Percentiles rank a stretch among this genome's conserved stretches.
These are phyloP conservation scores for Starmerella bombicola DNA, from an alignment of 805 yeast species.

Conservation along the genomic window DNA sequence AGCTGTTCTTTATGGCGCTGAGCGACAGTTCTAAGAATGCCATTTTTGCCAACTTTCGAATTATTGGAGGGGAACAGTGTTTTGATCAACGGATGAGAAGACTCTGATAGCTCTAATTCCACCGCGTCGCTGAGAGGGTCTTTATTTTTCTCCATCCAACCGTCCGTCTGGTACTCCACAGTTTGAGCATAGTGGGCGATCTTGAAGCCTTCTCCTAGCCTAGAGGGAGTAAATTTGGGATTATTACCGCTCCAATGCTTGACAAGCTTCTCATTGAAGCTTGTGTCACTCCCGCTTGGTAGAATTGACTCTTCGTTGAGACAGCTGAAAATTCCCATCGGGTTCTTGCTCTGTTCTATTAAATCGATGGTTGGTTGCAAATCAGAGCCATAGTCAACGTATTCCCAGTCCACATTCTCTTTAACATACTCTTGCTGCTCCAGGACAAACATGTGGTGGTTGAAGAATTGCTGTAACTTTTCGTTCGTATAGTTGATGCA, in stretches of 20 bases:
- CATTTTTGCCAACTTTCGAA: slow-evolving; percentile 17
- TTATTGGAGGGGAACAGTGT: slow-evolving; percentile 34
- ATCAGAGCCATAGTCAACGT: slow-evolving; percentile 88
- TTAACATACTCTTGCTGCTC: slow-evolving; percentile 95
- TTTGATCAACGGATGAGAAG: slow-evolving; percentile 45
- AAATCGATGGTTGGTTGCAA: slow-evolving; percentile 87
- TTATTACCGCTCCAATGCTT: slow-evolving; percentile 46
- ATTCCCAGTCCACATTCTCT: slow-evolving; percentile 89
- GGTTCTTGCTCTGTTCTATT: slow-evolving; percentile 50
- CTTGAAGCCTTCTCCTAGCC: slow-evolving; percentile 63
- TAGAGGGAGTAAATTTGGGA: slow-evolving; percentile 56
- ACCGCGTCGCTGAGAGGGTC: slow-evolving; percentile 81
- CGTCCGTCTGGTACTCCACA: slow-evolving; percentile 85
- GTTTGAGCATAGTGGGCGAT: slow-evolving; percentile 90
- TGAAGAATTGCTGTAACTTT: slow-evolving; percentile 91
- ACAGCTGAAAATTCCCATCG: slow-evolving; percentile 68
- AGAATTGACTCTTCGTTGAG: slow-evolving; percentile 91
- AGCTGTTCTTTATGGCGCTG: slow-evolving; percentile 83
- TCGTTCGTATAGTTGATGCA: slow-evolving; percentile 96
- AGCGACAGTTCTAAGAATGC: slow-evolving; percentile 63
- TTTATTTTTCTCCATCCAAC: slow-evolving; percentile 88
- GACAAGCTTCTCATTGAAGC: slow-evolving; percentile 70
- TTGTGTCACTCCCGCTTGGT: slow-evolving; percentile 73
- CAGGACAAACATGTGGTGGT: slow-evolving; percentile 87
- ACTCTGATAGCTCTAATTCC: slow-evolving; percentile 44